Evolutionary conservation across 148 eudicot species (phyloP).

Genomic region (Camellia japonica): DNA sequence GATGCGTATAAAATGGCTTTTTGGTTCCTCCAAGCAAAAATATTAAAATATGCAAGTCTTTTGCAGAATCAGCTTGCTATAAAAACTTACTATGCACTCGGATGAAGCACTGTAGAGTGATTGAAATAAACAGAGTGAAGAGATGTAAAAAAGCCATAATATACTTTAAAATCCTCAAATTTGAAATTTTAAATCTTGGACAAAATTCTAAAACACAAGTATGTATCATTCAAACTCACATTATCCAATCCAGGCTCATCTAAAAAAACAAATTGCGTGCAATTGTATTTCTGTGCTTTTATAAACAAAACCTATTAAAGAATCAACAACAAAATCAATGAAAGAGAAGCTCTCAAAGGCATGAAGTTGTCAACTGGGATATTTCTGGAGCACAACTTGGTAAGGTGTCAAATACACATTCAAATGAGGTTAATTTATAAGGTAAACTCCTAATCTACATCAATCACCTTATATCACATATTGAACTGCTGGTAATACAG

Average conservation of each 20-base stretch:
- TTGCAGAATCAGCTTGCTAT: neutral
- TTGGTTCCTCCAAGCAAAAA: neutral
- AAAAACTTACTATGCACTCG: neutral
- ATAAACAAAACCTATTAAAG: neutral
- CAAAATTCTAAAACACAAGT: neutral
- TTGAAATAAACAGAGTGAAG: neutral
- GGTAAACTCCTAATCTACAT: too few species aligned
- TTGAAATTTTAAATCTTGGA: neutral
- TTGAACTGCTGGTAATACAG: too few species aligned
- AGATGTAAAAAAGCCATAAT: too few species aligned
- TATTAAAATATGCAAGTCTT: neutral
- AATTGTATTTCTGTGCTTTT: neutral
- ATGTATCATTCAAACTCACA: neutral
- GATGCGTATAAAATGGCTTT: neutral
- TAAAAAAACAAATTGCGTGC: neutral
- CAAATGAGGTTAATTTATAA: too few species aligned
- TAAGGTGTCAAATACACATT: neutral
- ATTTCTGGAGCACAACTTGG: neutral
- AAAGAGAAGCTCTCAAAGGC: neutral
- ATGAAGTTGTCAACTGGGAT: neutral
- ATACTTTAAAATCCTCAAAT: neutral
- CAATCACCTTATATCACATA: neutral
- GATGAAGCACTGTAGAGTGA: neutral
- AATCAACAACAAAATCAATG: neutral
- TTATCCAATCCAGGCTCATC: neutral